phyloP scores from a whole-genome alignment of 2,329 filamentous ascomycete genomes.

The Septoria linicola region DNA sequence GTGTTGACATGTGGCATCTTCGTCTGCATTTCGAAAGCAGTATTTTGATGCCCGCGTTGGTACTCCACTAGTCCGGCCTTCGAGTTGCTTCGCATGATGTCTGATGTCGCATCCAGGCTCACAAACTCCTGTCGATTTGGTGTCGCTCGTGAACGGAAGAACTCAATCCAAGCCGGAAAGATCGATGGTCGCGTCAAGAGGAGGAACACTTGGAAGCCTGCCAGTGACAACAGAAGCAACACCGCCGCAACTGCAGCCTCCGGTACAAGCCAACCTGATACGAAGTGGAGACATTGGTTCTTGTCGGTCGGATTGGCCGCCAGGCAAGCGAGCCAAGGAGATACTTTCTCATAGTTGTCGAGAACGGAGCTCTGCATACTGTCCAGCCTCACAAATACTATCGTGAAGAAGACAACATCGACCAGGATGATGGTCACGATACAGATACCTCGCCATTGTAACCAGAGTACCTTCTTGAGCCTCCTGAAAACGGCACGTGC shows the following conservation, averaged over 20 bases:
- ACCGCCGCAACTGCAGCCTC: conserved; percentile 78
- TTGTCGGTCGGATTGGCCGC: conserved; percentile 58
- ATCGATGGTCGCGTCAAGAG: conserved; percentile 83
- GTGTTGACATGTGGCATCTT: conserved; percentile 22
- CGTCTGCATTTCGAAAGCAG: conserved; percentile 38
- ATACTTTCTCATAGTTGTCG: conserved; percentile 56
- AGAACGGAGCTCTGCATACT: conserved; percentile 61
- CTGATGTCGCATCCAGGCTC: conserved; percentile 67
- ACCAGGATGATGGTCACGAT: conserved; percentile 86
- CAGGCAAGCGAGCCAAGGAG: conserved; percentile 74
- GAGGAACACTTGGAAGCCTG: conserved; percentile 79
- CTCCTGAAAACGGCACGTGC: conserved; percentile 85
- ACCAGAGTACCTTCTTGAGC: conserved; percentile 77
- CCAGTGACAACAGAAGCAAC: conserved; percentile 75
- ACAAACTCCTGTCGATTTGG: conserved; percentile 76
- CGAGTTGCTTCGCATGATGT: conserved; percentile 28
- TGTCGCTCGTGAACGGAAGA: conserved; percentile 52
- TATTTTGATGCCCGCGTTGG: conserved; percentile 32
- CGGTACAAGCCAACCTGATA: conserved; percentile 64
- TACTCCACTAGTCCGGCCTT: conserved; percentile 27
- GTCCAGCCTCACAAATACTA: conserved; percentile 87
- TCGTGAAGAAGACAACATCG: conserved; percentile 90
- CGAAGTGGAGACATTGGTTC: conserved; percentile 62
- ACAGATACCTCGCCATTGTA: conserved; percentile 91
- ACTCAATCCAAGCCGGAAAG: conserved; percentile 76